phyloP scores from a whole-genome alignment of 2,329 filamentous ascomycete genomes.

The Aspergillus versicolor region DNA sequence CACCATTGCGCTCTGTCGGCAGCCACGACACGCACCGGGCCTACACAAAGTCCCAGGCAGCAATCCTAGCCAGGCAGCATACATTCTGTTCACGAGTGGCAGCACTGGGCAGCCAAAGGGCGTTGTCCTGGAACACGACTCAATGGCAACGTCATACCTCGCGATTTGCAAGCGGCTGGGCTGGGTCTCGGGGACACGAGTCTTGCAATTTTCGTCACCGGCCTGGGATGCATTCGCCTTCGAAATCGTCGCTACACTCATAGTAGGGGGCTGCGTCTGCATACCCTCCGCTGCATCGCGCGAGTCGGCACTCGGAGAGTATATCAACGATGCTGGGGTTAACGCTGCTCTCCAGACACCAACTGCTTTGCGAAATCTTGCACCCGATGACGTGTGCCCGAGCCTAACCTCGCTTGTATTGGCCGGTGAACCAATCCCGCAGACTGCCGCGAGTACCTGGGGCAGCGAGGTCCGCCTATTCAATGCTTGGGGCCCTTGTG shows the following conservation, averaged over 20 bases:
- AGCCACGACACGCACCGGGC: too few relatives aligned
- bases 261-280: constrained; percentile 18
- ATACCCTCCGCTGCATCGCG: constrained; percentile 14
- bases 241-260: constrained; percentile 11
- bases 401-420: constrained; percentile 36
- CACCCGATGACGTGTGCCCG: constrained; percentile 26
- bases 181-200: constrained; percentile 2
- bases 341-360: constrained; percentile 41
- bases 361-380: constrained; percentile 27
- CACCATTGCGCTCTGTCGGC: too few relatives aligned
- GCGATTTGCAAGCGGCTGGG: too few relatives aligned
- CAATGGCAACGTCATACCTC: too few relatives aligned
- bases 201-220: constrained; percentile 3
- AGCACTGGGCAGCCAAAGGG: too few relatives aligned
- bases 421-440: constrained; percentile 29
- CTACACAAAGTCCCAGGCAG: too few relatives aligned
- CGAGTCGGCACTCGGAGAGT: constrained; percentile 24
- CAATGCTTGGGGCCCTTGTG: constrained; percentile 25
- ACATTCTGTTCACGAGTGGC: too few relatives aligned
- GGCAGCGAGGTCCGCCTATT: constrained; percentile 38
- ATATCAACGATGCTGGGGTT: constrained; percentile 36
- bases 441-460: constrained; percentile 34
- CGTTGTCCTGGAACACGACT: too few relatives aligned
- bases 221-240: constrained; percentile 16
- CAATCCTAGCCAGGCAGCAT: too few relatives aligned